A percentile compares a stretch with the other conserved stretches of the same genome.
Evolutionary conservation across 75 land plant genomes (phyloP).

Genomic region (Adiantum capillusveneris): DNA sequence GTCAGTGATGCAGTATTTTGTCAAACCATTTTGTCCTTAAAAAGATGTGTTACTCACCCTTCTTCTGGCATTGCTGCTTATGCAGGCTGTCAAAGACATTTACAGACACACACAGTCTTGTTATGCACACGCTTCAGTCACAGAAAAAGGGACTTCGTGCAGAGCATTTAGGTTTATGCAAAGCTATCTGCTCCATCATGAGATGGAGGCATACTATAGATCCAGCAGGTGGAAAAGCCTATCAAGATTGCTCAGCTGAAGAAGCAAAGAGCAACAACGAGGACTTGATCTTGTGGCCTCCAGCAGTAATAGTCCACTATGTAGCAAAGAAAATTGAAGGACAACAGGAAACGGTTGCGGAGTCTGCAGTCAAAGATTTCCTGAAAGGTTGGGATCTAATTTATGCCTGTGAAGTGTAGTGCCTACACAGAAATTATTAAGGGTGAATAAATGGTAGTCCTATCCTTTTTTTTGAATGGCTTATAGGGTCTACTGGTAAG

Average conservation of each 20-base stretch:
- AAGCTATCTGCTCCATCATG: constrained; percentile 65
- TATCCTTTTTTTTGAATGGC: too few species aligned
- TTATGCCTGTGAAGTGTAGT: too few species aligned
- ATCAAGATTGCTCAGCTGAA: constrained; percentile 39
- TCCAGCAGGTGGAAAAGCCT: constrained; percentile 50
- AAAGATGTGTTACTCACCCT: too few species aligned
- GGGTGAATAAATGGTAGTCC: too few species aligned
- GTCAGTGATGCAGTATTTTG: too few species aligned
- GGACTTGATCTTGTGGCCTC: constrained; percentile 74
- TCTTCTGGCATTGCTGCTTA: too few species aligned
- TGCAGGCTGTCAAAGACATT: constrained; percentile 58
- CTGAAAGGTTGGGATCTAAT: constrained; percentile 33
- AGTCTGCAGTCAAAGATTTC: constrained; percentile 22
- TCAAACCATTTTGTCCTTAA: too few species aligned
- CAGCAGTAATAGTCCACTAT: constrained; percentile 59
- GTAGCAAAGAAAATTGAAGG: constrained; percentile 15
- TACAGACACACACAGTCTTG: constrained; percentile 49
- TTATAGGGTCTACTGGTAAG: too few species aligned
- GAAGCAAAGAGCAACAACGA: constrained; percentile 51
- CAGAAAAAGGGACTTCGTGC: constrained; percentile 31
- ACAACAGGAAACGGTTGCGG: constrained; percentile 11
- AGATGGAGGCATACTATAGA: constrained; percentile 55
- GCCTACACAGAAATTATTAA: too few species aligned
- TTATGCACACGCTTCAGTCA: constrained; percentile 57
- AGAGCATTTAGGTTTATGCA: constrained; percentile 68